phyloP scores from a whole-genome alignment of 208 protist genomes.

The Phytomonas francai region DNA sequence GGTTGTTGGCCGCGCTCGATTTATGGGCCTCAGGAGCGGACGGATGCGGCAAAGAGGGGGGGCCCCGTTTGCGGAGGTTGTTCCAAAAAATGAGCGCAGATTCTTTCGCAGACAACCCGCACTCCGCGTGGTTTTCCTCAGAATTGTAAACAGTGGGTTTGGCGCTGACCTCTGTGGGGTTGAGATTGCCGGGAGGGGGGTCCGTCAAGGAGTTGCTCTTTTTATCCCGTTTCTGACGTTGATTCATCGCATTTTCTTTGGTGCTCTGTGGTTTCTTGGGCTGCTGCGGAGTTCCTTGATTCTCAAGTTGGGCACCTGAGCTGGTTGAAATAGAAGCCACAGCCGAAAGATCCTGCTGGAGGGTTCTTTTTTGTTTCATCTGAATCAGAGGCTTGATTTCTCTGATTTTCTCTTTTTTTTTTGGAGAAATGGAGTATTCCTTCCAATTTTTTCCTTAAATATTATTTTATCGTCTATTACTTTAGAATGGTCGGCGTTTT shows the following conservation, averaged over 20 bases:
- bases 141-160: background rate
- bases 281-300: background rate
- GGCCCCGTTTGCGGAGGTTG: background rate
- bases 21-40: background rate
- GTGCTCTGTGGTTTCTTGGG: background rate
- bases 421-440: background rate
- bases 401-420: too few species aligned
- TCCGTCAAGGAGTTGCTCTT: background rate
- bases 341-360: background rate
- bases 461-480: background rate
- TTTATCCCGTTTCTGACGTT: background rate
- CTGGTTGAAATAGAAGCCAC: background rate
- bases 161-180: background rate
- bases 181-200: background rate
- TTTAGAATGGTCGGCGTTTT: background rate
- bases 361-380: background rate
- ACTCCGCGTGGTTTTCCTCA: background rate
- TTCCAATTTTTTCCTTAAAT: background rate
- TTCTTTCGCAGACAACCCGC: background rate
- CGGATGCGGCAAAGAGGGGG: background rate
- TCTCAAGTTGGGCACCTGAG: background rate
- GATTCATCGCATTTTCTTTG: background rate
- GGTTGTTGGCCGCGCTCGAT: background rate
- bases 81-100: background rate
- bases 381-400: background rate